Evolutionary conservation across 129 eudicot species (phyloP).

Genomic region (Flaveria bidentis): DNA sequence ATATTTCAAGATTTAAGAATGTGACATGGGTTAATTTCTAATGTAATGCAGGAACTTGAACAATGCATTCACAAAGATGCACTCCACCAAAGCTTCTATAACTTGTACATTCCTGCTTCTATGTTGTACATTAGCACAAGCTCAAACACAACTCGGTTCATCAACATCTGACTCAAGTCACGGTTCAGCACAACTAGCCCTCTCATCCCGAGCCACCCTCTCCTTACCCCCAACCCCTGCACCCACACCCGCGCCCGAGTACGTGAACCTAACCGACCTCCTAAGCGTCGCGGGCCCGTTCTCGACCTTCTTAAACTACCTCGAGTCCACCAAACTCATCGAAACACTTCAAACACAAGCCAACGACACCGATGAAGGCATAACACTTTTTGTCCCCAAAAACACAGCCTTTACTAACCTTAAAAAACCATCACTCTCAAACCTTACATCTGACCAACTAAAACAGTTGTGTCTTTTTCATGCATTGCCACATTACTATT

Average conservation of each 20-base stretch:
- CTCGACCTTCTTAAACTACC: constrained; percentile 65
- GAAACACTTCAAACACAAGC: constrained; percentile 76
- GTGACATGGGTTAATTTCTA: constrained; percentile 1
- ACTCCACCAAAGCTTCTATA: constrained; percentile 20
- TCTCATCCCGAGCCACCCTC: constrained; percentile 33
- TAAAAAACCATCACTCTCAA: constrained; percentile 53
- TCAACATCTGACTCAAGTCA: neutral
- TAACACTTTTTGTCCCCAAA: constrained; percentile 76
- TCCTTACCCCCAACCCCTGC: constrained; percentile 45
- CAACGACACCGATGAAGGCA: constrained; percentile 74
- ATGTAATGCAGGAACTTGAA: constrained; percentile 25
- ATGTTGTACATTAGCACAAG: constrained; percentile 42
- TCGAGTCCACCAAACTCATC: constrained; percentile 60
- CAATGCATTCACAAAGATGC: constrained; percentile 14
- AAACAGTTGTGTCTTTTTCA: constrained; percentile 71
- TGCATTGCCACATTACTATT: constrained; percentile 76
- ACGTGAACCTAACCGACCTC: constrained; percentile 61
- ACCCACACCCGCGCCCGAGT: constrained; percentile 62
- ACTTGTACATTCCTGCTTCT: constrained; percentile 37
- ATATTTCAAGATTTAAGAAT: neutral
- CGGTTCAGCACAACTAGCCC: constrained; percentile 25
- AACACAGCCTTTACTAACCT: constrained; percentile 60
- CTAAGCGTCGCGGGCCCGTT: constrained; percentile 79
- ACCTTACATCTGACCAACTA: constrained; percentile 74
- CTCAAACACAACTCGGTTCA: constrained; percentile 36